A percentile compares a stretch with the other conserved stretches of the same genome.
Evolutionary conservation across 441 rosid species (phyloP).

Genomic region (Pelargonium cotyledonis): DNA sequence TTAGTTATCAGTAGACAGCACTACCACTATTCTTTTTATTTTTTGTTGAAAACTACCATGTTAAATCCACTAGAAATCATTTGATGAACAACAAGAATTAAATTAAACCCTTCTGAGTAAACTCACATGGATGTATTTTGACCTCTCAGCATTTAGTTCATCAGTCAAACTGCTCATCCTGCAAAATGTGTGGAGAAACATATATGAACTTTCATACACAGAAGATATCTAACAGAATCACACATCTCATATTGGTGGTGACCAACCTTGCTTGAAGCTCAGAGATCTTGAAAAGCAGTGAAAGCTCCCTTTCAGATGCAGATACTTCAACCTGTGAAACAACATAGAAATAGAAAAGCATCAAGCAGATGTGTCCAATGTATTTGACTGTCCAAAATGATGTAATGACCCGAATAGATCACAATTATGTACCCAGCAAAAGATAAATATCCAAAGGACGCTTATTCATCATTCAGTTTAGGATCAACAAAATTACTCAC

Average conservation of each 20-base stretch:
- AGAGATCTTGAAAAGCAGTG: slow-evolving; percentile 49
- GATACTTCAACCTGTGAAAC: slow-evolving; percentile 52
- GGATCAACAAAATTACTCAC: slow-evolving; percentile 34
- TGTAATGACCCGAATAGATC: background rate
- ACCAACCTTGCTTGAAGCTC: slow-evolving; percentile 79
- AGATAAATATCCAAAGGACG: background rate
- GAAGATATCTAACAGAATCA: slow-evolving; percentile 5
- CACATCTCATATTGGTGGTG: slow-evolving; percentile 11
- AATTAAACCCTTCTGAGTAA: slow-evolving; percentile 1
- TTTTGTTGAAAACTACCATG: no score
- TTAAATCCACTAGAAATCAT: slow-evolving; percentile 2
- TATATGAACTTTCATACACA: slow-evolving; percentile 1
- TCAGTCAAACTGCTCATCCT: slow-evolving; percentile 70
- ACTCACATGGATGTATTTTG: slow-evolving; percentile 66
- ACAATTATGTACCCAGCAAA: background rate
- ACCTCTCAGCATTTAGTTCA: slow-evolving; percentile 69
- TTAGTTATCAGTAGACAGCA: background rate
- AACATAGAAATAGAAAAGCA: slow-evolving; percentile 11
- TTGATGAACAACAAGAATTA: background rate
- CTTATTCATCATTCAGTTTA: background rate
- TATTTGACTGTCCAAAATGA: background rate
- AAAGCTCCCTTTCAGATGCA: slow-evolving; percentile 71
- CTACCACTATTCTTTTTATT: no score
- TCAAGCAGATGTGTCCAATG: background rate
- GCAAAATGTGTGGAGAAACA: slow-evolving; percentile 20